Base-by-base conservation (phyloP, 1,284 basidiomycete species). In the Mrakiaceae sp. region DNA sequence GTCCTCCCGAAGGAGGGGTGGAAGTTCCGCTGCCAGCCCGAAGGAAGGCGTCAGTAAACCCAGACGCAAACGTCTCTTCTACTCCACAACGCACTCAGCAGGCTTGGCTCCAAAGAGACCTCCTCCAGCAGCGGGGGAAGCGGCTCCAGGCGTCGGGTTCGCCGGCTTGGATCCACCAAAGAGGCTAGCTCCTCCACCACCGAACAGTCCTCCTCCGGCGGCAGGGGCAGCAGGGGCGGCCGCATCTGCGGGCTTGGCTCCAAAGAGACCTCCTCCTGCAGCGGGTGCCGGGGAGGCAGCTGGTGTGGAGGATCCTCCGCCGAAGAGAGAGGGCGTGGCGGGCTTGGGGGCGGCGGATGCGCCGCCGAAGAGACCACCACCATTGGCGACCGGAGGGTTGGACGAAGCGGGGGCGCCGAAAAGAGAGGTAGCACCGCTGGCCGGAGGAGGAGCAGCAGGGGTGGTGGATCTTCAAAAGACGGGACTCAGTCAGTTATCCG, bases 381-480 rank as follows among this genome's bases (percentile, higher is more conserved):
- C 63, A 54, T 53, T 57, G 39, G 61, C 62, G 16, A 66, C 62
- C 40, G 67, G 58, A 8, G 64, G 50, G 40, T 62, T 46, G 14
- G 56, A 27, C n/a, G 50, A 12, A 9, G 67, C 61, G 2, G 56
- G 60, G 0, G 66, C 68, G 16, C 69, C 69, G 51, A 70, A 70
- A 44, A 69, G 67, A 2, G 71, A 49, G 1, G 68, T 54, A 6
- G 65, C 54, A 10, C 58, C 8, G 66, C 60, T 5, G 68, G 74
- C 72, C 1, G 74, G 66, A 50, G 71, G 70, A 9, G 73, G 69
- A 3, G 73, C 68, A 3, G 73, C 50, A 1, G 68, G 58, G 4
- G 67, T 48, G 42, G 63, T 72, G 6, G 73, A 74, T 2, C 27
- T 27, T 27, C 2, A 27, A 27, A 27, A 27, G 27, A 27, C 2